phyloP scores from a whole-genome alignment of 2,329 filamentous ascomycete species.

The Ambrosiella beaveri region DNA sequence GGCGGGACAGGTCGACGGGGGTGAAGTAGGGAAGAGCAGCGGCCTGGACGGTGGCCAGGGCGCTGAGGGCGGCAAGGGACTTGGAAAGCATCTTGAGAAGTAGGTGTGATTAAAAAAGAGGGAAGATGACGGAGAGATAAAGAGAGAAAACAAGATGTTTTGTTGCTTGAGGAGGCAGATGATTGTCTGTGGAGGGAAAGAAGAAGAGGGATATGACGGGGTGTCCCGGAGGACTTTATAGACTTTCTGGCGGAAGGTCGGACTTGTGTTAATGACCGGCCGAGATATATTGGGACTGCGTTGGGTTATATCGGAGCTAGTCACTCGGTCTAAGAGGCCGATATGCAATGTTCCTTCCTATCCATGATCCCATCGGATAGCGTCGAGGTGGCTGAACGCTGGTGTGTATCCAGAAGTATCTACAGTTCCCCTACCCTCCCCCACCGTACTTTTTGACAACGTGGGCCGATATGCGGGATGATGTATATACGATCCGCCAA shows the following conservation, averaged over 20 bases:
- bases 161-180: neutral
- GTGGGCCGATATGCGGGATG: too few relatives aligned
- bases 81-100: conserved; percentile 6
- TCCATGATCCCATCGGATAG: neutral
- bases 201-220: neutral
- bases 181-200: neutral
- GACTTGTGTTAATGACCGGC: neutral
- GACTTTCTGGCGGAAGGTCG: neutral
- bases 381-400: too few relatives aligned
- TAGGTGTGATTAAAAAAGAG: neutral
- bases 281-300: neutral
- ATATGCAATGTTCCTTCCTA: neutral
- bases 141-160: neutral
- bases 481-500: too few relatives aligned
- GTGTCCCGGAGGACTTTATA: neutral
- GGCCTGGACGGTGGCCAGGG: conserved; percentile 4
- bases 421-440: too few relatives aligned
- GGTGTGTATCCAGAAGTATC: neutral
- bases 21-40: conserved; percentile 1
- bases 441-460: too few relatives aligned
- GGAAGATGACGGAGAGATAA: neutral
- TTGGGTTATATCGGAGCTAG: neutral
- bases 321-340: neutral
- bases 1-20: neutral
- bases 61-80: conserved; percentile 2